A percentile compares a stretch with the other conserved stretches of the same genome.
Evolutionary conservation across 2,329 filamentous ascomycete genomes (phyloP).

Genomic region (Cercospora zeae-maydis): DNA sequence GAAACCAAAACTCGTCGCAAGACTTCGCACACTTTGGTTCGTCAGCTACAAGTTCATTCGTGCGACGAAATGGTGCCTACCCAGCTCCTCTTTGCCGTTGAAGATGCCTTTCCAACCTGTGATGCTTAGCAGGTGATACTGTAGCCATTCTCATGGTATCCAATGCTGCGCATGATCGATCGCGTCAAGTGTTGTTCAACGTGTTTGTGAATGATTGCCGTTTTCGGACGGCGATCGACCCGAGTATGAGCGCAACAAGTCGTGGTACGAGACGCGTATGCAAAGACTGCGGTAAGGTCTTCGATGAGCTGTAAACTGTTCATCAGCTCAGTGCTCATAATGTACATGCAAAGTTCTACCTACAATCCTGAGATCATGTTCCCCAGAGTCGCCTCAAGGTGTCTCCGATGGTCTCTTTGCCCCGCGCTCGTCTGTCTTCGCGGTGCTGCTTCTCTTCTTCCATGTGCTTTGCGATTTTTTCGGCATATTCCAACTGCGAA

Average conservation of each 20-base stretch:
- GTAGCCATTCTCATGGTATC: conserved; percentile 27
- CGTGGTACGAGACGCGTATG: not conserved
- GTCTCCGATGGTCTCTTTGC: conserved; percentile 45
- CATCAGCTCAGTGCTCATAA: not conserved
- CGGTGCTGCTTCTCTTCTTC: conserved; percentile 55
- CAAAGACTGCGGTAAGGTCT: not conserved
- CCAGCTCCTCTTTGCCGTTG: conserved; percentile 35
- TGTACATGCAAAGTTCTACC: not conserved
- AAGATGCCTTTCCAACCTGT: conserved; percentile 34
- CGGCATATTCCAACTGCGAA: conserved; percentile 58
- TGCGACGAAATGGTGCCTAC: conserved; percentile 13
- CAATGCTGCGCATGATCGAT: conserved; percentile 6
- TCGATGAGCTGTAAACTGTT: not conserved
- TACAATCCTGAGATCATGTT: conserved; percentile 1
- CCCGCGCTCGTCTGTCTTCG: conserved; percentile 56
- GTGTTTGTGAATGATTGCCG: conserved; percentile 15
- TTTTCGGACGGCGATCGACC: not conserved
- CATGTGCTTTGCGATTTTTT: conserved; percentile 54
- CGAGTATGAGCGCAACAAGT: not conserved
- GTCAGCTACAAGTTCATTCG: not conserved
- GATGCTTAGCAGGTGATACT: conserved; percentile 27
- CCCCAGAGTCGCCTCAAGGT: conserved; percentile 37
- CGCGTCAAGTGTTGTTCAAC: not conserved
- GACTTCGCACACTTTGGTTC: conserved; percentile 21
- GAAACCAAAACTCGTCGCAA: conserved; percentile 34